phyloP scores from a whole-genome alignment of 768 basidiomycete species.

The Mycena amicta region DNA sequence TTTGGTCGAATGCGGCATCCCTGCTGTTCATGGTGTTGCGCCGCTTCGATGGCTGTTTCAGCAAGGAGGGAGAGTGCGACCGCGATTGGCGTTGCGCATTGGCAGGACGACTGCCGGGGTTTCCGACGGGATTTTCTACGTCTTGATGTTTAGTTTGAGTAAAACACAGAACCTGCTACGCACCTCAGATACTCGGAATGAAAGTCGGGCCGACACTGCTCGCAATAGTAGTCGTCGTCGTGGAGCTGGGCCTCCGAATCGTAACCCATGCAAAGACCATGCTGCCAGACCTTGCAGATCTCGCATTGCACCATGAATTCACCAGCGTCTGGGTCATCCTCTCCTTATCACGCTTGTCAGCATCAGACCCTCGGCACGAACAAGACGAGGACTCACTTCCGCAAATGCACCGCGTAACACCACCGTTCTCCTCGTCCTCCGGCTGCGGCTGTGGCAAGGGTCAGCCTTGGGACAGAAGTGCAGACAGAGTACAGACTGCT shows the following conservation, averaged over 20 bases:
- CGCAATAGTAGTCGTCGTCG: constrained; percentile 89
- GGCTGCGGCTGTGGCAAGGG: constrained; percentile 46
- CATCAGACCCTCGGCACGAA: constrained; percentile 27
- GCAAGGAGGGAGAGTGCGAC: constrained; percentile 66
- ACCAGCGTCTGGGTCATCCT: constrained; percentile 80
- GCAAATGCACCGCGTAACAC: constrained; percentile 84
- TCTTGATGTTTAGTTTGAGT: constrained; percentile 16
- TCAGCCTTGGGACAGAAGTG: background rate
- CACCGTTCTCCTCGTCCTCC: constrained; percentile 58
- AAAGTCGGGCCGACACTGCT: constrained; percentile 85
- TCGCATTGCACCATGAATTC: constrained; percentile 99
- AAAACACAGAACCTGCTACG: constrained; percentile 31
- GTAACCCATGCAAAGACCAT: constrained; percentile 94
- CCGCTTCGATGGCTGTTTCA: constrained; percentile 77
- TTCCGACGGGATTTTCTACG: constrained; percentile 64
- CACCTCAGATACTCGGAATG: constrained; percentile 84
- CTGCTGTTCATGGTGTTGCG: constrained; percentile 98
- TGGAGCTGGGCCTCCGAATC: constrained; percentile 73
- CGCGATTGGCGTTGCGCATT: constrained; percentile 66
- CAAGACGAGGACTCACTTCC: constrained; percentile 51
- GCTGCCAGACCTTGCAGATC: constrained; percentile 97
- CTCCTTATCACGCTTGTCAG: constrained; percentile 40
- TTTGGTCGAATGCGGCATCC: constrained; percentile 92
- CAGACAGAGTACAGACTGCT: background rate
- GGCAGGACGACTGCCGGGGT: constrained; percentile 64